phyloP scores from a whole-genome alignment of 1,284 basidiomycete species.

The Kwoniella shivajii region DNA sequence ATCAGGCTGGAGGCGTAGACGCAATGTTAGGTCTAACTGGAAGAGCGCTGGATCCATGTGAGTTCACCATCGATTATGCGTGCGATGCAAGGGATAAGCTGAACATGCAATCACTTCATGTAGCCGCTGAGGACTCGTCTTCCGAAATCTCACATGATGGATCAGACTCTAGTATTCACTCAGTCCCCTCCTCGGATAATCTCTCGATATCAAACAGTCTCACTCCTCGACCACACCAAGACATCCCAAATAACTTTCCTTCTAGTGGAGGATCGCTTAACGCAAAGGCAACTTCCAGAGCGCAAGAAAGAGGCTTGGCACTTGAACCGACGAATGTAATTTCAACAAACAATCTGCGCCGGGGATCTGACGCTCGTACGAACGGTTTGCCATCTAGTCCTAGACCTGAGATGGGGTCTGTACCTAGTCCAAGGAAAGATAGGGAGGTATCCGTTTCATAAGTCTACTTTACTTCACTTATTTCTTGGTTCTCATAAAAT shows the following conservation, averaged over 20 bases:
- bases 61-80: slow-evolving; percentile 9
- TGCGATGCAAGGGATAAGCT: not conserved
- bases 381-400: slow-evolving; percentile 3
- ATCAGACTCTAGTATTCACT: slow-evolving; percentile 16
- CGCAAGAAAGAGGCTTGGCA: slow-evolving; percentile 3
- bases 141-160: slow-evolving; percentile 26
- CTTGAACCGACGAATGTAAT: slow-evolving; percentile 1
- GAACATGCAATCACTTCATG: not conserved
- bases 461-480: not conserved
- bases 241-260: slow-evolving; percentile 5
- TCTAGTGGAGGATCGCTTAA: slow-evolving; percentile 11
- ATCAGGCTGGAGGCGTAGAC: slow-evolving; percentile 50
- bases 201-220: not conserved
- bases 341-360: not conserved
- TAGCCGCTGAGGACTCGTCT: slow-evolving; percentile 25
- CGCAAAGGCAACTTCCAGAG: slow-evolving; percentile 15
- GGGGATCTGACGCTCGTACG: not conserved
- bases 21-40: slow-evolving; percentile 47
- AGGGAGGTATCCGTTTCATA: slow-evolving; percentile 2
- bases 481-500: too few relatives aligned
- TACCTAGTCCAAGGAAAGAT: slow-evolving; percentile 7
- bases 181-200: slow-evolving; percentile 13
- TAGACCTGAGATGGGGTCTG: not conserved
- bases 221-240: not conserved
- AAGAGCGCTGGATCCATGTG: slow-evolving; percentile 46